Evolutionary conservation across 805 yeast species (phyloP).

Genomic region (Candida railenensis): DNA sequence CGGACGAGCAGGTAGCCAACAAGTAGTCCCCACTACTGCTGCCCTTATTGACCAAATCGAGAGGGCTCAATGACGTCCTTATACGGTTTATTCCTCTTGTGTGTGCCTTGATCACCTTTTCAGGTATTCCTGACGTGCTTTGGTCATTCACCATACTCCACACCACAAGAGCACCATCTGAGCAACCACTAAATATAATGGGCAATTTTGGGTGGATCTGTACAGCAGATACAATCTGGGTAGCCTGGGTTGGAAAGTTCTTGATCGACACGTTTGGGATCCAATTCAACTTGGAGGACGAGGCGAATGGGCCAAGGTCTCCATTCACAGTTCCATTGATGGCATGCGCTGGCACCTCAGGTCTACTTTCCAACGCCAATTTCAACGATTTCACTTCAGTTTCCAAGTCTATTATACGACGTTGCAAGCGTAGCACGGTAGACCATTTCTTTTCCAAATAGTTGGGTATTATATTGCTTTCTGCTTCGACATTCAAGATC

Average conservation of each 20-base stretch:
- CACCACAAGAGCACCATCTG: conserved; percentile 67
- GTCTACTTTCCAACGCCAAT: conserved; percentile 36
- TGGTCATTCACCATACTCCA: conserved; percentile 62
- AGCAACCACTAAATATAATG: conserved; percentile 59
- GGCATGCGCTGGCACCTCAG: conserved; percentile 13
- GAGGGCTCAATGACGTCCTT: conserved; percentile 48
- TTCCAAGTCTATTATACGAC: conserved; percentile 69
- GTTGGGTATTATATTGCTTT: conserved; percentile 32
- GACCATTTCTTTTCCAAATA: conserved; percentile 82
- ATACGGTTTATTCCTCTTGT: conserved; percentile 64
- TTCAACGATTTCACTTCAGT: conserved; percentile 50
- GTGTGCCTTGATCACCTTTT: conserved; percentile 69
- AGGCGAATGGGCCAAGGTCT: not conserved
- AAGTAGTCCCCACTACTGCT: conserved; percentile 35
- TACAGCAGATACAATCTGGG: conserved; percentile 58
- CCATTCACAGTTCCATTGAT: not conserved
- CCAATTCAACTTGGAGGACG: conserved; percentile 50
- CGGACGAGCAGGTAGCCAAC: conserved; percentile 50
- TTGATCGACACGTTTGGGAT: conserved; percentile 51
- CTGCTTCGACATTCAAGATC: conserved; percentile 14
- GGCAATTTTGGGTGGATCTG: conserved; percentile 78
- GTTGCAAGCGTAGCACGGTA: conserved; percentile 77
- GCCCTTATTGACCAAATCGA: conserved; percentile 21
- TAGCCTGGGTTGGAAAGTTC: conserved; percentile 49
- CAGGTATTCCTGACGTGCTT: conserved; percentile 53